These are phyloP conservation scores for Passiflora organensis DNA, from an alignment of 345 rosid genomes.

Conservation along the genomic window DNA sequence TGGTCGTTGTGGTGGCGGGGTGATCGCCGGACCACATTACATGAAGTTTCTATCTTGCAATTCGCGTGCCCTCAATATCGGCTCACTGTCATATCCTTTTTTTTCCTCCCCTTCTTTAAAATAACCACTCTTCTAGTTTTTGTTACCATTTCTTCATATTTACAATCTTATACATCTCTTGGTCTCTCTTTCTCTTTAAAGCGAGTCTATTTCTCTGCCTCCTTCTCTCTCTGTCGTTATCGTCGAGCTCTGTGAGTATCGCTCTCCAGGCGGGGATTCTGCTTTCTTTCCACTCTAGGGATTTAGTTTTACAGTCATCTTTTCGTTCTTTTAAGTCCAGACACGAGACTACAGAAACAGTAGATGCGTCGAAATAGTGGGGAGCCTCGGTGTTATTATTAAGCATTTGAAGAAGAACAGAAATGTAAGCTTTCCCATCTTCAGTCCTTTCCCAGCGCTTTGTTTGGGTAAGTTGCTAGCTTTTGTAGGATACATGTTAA, in stretches of 20 bases:
- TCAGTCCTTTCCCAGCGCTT: background rate
- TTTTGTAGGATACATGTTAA: background rate
- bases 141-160: background rate
- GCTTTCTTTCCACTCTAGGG: background rate
- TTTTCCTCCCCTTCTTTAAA: background rate
- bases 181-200: background rate
- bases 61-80: slow-evolving; percentile 34
- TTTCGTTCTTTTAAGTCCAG: background rate
- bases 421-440: background rate
- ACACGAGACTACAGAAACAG: background rate
- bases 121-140: background rate
- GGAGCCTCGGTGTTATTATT: background rate
- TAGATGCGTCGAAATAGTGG: background rate
- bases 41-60: background rate
- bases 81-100: slow-evolving; percentile 24
- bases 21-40: slow-evolving; percentile 4
- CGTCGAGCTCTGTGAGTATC: background rate
- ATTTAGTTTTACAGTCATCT: background rate
- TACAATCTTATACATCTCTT: background rate
- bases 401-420: background rate
- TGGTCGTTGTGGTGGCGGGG: background rate
- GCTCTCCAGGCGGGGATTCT: background rate
- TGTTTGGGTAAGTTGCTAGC: background rate
- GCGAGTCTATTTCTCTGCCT: background rate
- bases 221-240: slow-evolving; percentile 6